These are phyloP conservation scores for Jamesozyma gamospora DNA, from an alignment of 805 yeast species.

Conservation along the genomic window DNA sequence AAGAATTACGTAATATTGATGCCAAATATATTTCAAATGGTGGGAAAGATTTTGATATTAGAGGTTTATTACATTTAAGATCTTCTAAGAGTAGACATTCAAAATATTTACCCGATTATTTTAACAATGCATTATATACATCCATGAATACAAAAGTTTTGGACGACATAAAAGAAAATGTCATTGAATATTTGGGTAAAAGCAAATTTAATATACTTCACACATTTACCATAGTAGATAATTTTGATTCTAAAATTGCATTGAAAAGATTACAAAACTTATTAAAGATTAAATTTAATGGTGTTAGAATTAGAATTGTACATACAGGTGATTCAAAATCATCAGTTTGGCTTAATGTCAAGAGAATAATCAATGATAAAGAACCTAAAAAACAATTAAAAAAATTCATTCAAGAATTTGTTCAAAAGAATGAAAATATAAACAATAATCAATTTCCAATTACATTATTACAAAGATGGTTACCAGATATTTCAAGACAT, in stretches of 20 bases:
- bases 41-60: constrained; percentile 12
- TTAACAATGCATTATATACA: constrained; percentile 25
- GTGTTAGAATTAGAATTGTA: constrained; percentile 34
- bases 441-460: constrained; percentile 2
- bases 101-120: constrained; percentile 41
- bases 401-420: background rate
- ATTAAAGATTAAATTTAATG: constrained; percentile 19
- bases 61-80: constrained; percentile 24
- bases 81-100: constrained; percentile 36
- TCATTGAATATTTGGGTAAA: constrained; percentile 15
- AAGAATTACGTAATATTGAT: constrained; percentile 10
- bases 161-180: constrained; percentile 9
- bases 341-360: constrained; percentile 15
- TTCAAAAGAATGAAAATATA: background rate
- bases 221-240: constrained; percentile 50
- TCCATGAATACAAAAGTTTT: constrained; percentile 17
- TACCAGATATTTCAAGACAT: constrained; percentile 16
- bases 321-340: constrained; percentile 19
- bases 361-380: background rate
- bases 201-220: constrained; percentile 20
- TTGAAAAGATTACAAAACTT: constrained; percentile 36
- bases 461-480: constrained; percentile 13
- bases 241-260: constrained; percentile 33
- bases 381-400: background rate
- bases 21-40: constrained; percentile 1